A percentile compares a stretch with the other conserved stretches of the same genome.
These are phyloP conservation scores for Kalanchoe fedtschenkoi DNA, from an alignment of 164 flowering plant genomes.

Conservation along the genomic window DNA sequence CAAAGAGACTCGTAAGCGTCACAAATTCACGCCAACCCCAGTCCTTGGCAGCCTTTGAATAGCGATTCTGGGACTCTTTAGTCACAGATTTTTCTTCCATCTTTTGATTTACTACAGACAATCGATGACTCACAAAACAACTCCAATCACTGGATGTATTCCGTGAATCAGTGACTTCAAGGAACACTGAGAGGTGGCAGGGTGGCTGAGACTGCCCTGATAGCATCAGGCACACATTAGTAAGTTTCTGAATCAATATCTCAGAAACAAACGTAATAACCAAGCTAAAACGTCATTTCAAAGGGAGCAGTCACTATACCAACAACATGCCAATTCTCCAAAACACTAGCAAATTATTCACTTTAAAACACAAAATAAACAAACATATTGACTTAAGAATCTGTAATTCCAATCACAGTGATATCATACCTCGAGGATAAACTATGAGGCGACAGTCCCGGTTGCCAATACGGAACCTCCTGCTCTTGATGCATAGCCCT, in stretches of 20 bases:
- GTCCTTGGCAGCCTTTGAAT: constrained; percentile 96
- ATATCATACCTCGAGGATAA: constrained; percentile 80
- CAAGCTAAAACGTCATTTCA: neutral
- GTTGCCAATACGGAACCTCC: constrained; percentile 94
- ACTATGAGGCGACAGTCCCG: constrained; percentile 94
- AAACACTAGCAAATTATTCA: neutral
- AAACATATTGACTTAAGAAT: neutral
- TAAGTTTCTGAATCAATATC: constrained; percentile 16
- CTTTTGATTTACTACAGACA: constrained; percentile 91
- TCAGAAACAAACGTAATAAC: neutral
- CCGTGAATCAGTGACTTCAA: constrained; percentile 93
- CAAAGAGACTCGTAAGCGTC: constrained; percentile 91
- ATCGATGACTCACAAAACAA: constrained; percentile 94
- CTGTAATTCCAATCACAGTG: neutral
- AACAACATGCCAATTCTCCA: neutral
- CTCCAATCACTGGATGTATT: constrained; percentile 90
- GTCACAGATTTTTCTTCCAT: constrained; percentile 89
- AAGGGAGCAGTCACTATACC: neutral
- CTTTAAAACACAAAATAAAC: neutral
- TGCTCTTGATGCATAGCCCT: constrained; percentile 93
- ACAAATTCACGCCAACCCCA: constrained; percentile 99
- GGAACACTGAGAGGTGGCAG: constrained; percentile 95
- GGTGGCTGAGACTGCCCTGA: constrained; percentile 99
- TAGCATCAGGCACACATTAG: constrained; percentile 30
- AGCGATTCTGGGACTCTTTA: constrained; percentile 93